A percentile compares a stretch with the other conserved stretches of the same genome.
Conservation (phyloP, 2,329 filamentous ascomycete species). For the Penicillium olsonii region DNA sequence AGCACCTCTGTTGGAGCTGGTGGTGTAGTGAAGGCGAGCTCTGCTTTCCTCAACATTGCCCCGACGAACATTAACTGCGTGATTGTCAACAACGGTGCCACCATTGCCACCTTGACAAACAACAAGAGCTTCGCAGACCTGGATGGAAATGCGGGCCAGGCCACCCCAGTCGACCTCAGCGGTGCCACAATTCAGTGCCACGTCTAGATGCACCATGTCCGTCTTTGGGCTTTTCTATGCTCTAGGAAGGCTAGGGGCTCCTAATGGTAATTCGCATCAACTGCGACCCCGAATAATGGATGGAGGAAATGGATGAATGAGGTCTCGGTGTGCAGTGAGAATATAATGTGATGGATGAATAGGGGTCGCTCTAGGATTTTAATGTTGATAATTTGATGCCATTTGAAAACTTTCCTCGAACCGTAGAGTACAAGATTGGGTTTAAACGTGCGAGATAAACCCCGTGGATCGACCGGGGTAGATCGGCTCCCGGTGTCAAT, state of each 20-base stretch:
- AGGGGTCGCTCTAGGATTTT: not conserved
- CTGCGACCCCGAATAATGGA: not conserved
- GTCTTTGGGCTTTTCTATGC: no score
- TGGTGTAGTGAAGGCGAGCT: conserved; percentile 12
- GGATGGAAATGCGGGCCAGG: conserved; percentile 8
- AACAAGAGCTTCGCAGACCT: conserved; percentile 11
- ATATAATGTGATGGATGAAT: not conserved
- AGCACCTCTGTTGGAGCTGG: conserved; percentile 10
- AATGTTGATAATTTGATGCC: not conserved
- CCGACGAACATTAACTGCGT: conserved; percentile 10
- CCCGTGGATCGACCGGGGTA: no score
- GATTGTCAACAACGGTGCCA: conserved; percentile 10
- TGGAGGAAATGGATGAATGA: no score
- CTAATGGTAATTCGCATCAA: not conserved
- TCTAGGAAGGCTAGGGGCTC: not conserved
- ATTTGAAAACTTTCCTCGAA: not conserved
- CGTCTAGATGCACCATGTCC: not conserved
- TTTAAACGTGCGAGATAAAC: no score
- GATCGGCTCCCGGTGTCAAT: no score
- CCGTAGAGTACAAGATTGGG: no score
- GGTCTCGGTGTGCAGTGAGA: no score
- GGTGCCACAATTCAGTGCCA: conserved; percentile 8
- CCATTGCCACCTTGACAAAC: conserved; percentile 7
- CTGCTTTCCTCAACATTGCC: conserved; percentile 13
- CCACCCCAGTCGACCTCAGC: conserved; percentile 10